A percentile compares a stretch with the other conserved stretches of the same genome.
Evolutionary conservation across 805 yeast genomes (phyloP).

Genomic region (Metschnikowia borealis): DNA sequence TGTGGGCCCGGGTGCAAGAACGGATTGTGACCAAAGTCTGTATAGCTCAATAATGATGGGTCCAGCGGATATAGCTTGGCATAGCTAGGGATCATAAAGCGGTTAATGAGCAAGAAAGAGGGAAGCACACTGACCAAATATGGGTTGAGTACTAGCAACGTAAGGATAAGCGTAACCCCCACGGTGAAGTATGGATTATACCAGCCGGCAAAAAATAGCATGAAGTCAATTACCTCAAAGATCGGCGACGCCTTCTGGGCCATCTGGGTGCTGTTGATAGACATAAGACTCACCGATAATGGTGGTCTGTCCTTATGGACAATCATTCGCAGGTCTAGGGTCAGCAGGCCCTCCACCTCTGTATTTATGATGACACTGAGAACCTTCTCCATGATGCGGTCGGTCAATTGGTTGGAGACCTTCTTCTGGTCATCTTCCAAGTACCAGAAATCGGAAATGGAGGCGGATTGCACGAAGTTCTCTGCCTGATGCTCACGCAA

Average conservation of each 20-base stretch:
- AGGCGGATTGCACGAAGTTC: constrained; percentile 4
- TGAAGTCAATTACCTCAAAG: constrained; percentile 56
- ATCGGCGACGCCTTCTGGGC: constrained; percentile 60
- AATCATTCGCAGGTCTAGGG: constrained; percentile 51
- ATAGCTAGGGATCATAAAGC: constrained; percentile 67
- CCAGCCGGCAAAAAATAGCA: constrained; percentile 61
- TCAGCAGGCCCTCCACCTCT: constrained; percentile 32
- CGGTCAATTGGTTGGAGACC: constrained; percentile 43
- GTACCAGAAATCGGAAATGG: constrained; percentile 25
- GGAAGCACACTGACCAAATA: constrained; percentile 52
- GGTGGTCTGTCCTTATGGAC: constrained; percentile 64
- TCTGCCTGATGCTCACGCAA: constrained; percentile 1
- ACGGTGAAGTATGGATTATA: constrained; percentile 56
- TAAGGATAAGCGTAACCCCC: constrained; percentile 46
- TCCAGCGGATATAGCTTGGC: constrained; percentile 62
- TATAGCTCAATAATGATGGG: constrained; percentile 19
- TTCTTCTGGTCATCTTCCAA: constrained; percentile 21
- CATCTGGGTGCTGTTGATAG: constrained; percentile 59
- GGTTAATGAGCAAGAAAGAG: constrained; percentile 46
- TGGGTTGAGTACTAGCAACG: constrained; percentile 61
- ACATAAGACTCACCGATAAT: constrained; percentile 64
- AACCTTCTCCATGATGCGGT: constrained; percentile 68
- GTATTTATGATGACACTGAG: constrained; percentile 63
- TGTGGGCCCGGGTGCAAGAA: constrained; percentile 45
- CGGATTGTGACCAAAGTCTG: constrained; percentile 25